Base-by-base conservation (phyloP, 2,329 filamentous ascomycete genomes). In the Trichocomaceae sp. region DNA sequence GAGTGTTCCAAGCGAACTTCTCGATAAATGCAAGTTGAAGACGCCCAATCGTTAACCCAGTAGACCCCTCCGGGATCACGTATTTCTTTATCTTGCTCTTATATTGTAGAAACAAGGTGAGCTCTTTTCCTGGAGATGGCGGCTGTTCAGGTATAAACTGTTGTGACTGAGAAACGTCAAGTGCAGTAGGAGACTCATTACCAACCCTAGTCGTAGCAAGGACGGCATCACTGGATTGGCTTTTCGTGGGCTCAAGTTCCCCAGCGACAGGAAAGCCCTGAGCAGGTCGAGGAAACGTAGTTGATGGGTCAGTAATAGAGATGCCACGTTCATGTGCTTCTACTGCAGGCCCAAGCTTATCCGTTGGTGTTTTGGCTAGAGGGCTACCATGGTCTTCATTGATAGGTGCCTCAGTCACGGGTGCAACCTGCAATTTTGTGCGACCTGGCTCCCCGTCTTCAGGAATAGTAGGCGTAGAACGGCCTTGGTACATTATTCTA, bases 1-100 rank as follows among this genome's bases (percentile, higher is more conserved):
- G 91, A 0, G 92, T 96, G 64, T 96, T 97, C 91, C 95, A 99
- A 0, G 92, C 93, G 67, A 99, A 99, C 69, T 96, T 99, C 63
- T 99, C 93, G 63, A 99, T 99, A 64, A 99, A 99, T 0, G 93
- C 92, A 26, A 99, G 80, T 69, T 99, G 92, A 56, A 99, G 73
- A 22, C 91, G 83, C 1, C 90, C 90, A 57, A 96, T 86, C 2
- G 89, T 92, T 10, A 99, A 78, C 59, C 92, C 90, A 31, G 85
- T 84, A 61, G 86, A 85, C 1, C 92, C 92, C 68, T 95, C 90
- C 0, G 88, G 76, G 33, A 97, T 80, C 15, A 96, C 84, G 67
- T 95, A 95, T 69, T 97, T 97, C 74, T 96, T 97, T 63, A 97
- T 91, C 68, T 93, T 93, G 63, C 87, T 93, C 69, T 95, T 96